A percentile compares a stretch with the other conserved stretches of the same genome.
These are phyloP conservation scores for Saccharomyces hybrid DNA, from an alignment of 1,139 yeast genomes.

Conservation along the genomic window DNA sequence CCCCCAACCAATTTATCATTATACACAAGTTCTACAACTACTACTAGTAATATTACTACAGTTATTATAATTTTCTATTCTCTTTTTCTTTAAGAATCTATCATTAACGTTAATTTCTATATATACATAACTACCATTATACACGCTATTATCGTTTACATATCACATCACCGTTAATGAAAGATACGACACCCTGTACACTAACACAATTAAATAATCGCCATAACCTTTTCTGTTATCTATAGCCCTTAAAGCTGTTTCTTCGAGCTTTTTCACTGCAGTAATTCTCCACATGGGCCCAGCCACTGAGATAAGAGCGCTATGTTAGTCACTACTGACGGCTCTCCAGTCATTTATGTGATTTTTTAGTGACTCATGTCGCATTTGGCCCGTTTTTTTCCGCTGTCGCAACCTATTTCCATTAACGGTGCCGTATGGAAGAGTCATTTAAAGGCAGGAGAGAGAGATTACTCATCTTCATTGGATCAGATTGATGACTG, in stretches of 20 bases:
- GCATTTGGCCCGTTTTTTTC: background rate
- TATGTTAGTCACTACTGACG: background rate
- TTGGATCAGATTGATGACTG: background rate
- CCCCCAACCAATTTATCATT: background rate
- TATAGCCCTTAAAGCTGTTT: background rate
- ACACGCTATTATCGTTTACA: background rate
- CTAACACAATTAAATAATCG: background rate
- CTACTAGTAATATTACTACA: background rate
- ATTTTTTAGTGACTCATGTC: background rate
- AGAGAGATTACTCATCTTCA: background rate
- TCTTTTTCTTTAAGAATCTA: background rate
- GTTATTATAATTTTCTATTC: background rate
- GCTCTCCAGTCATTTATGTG: too few relatives aligned
- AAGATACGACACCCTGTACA: background rate
- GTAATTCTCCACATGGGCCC: background rate
- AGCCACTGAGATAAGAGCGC: background rate
- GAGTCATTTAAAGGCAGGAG: constrained; percentile 1
- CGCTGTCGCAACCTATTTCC: background rate
- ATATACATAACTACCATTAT: background rate
- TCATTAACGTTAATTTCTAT: background rate
- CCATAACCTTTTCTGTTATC: background rate
- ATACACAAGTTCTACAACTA: background rate
- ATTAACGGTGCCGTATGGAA: background rate
- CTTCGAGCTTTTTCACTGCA: background rate
- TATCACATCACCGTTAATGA: background rate